Conservation (phyloP, 2,329 filamentous ascomycete species). For the Trichoderma koningiopsis region DNA sequence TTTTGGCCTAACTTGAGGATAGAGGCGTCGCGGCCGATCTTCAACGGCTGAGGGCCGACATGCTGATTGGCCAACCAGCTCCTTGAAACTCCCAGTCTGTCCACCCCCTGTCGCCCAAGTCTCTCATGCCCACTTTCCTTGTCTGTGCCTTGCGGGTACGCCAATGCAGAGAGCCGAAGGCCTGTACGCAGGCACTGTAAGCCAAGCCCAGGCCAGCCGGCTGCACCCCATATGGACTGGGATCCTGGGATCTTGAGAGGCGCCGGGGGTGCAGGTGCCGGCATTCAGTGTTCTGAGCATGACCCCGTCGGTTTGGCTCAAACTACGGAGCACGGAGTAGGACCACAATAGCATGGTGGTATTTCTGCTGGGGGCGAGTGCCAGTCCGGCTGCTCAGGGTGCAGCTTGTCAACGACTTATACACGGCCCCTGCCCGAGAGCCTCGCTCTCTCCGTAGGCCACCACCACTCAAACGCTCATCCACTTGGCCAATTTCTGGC, state of each 20-base stretch:
- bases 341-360: conserved; percentile 29
- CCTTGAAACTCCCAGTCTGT: conserved; percentile 23
- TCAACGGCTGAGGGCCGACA: conserved; percentile 10
- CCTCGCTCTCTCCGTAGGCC: conserved; percentile 25
- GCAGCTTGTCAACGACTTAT: conserved; percentile 21
- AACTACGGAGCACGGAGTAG: conserved; percentile 25
- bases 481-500: conserved; percentile 18
- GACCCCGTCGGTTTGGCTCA: conserved; percentile 28
- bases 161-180: conserved; percentile 23
- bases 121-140: conserved; percentile 19
- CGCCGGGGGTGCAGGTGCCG: conserved; percentile 21
- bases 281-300: conserved; percentile 28
- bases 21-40: conserved; percentile 22
- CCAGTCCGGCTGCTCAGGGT: conserved; percentile 18
- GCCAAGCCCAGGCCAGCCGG: conserved; percentile 4
- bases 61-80: conserved; percentile 23
- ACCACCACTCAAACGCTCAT: conserved; percentile 15
- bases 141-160: conserved; percentile 23
- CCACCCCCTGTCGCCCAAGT: conserved; percentile 13
- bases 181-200: conserved; percentile 11
- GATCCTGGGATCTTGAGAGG: conserved; percentile 18
- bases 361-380: conserved; percentile 21
- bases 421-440: conserved; percentile 21
- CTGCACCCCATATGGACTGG: conserved; percentile 24
- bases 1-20: conserved; percentile 19